Evolutionary conservation across 257 asterid species (phyloP).

Genomic region (Hygrophila difformis): DNA sequence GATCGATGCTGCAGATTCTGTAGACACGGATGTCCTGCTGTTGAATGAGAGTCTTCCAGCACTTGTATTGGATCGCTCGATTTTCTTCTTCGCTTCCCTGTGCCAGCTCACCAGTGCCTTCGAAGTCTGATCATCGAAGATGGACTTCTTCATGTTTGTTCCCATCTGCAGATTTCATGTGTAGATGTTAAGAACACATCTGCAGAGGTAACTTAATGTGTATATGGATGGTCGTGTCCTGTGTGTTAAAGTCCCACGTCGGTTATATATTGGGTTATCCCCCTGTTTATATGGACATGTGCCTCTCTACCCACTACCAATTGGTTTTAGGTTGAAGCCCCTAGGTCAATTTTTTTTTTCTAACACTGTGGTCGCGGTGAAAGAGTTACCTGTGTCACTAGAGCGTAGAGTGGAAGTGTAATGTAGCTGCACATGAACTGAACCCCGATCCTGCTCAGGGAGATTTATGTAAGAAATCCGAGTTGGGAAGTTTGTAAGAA

Average conservation of each 20-base stretch:
- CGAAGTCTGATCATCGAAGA: constrained; percentile 72
- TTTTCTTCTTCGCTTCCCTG: constrained; percentile 37
- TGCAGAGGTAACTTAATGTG: too few species aligned
- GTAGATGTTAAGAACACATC: neutral
- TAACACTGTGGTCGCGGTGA: too few species aligned
- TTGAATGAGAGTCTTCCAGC: too few species aligned
- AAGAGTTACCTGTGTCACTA: constrained; percentile 60
- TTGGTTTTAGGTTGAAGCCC: too few species aligned
- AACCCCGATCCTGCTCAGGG: constrained; percentile 39
- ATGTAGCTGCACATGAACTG: constrained; percentile 68
- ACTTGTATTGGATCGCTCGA: too few species aligned
- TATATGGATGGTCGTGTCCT: neutral
- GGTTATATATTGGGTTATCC: too few species aligned
- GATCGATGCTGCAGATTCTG: too few species aligned
- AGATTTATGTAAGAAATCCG: neutral
- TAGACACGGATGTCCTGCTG: too few species aligned
- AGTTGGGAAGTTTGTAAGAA: neutral
- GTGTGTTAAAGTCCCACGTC: too few species aligned
- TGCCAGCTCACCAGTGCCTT: constrained; percentile 71
- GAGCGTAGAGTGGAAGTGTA: constrained; percentile 82
- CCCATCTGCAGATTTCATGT: constrained; percentile 44
- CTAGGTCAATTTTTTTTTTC: too few species aligned
- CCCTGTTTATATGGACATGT: too few species aligned
- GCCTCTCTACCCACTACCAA: too few species aligned
- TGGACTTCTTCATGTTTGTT: constrained; percentile 60